Base-by-base conservation (phyloP, 768 basidiomycete species). In the Jaapia argillacea region DNA sequence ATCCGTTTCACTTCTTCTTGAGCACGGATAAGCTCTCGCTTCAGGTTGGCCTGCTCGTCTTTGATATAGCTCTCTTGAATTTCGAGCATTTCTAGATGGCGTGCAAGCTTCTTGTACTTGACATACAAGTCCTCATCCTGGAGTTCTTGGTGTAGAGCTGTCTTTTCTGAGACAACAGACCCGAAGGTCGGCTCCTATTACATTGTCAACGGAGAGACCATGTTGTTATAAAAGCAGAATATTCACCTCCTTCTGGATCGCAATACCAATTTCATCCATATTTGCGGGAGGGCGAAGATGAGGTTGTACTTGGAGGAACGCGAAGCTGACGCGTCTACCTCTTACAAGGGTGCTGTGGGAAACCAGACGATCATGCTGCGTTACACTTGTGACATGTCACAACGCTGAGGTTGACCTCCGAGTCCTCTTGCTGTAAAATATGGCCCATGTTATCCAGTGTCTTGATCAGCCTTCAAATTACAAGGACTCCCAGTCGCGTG, bases 1-100 rank as follows among this genome's bases (percentile, higher is more conserved):
- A 99, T 99, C 46, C 96, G 87, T 66, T 97, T 96, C 58, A 99
- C 96, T 67, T 99, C 96, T 62, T 99, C 96, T 59, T 99, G 96
- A 0, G 96, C 96, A 45, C 96, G 89, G 52, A 98, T 86, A 48
- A 99, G 83, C 65, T 99, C 96, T 40, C 94, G 82, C 63, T 98
- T 94, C 44, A 99, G 79, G 57, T 97, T 97, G 13, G 88, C 88
- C 56, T 96, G 93, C 62, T 99, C 96, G 54, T 99, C 94, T 60
- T 98, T 94, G 65, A 99, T 96, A 61, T 98, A 99, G 66, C 85
- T 86, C 65, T 97, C 87, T 56, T 85, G 84, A 22, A 91, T 89
- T 42, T 89, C 85, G 27, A 98, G 79, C 70, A 99, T 90, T 58
- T 99, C 92, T 25, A 93, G 73, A 57, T 99, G 94, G 39, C 90